Evolutionary conservation across 495 filamentous ascomycete species (phyloP).

Genomic region (Astrothelium subdiscretum): DNA sequence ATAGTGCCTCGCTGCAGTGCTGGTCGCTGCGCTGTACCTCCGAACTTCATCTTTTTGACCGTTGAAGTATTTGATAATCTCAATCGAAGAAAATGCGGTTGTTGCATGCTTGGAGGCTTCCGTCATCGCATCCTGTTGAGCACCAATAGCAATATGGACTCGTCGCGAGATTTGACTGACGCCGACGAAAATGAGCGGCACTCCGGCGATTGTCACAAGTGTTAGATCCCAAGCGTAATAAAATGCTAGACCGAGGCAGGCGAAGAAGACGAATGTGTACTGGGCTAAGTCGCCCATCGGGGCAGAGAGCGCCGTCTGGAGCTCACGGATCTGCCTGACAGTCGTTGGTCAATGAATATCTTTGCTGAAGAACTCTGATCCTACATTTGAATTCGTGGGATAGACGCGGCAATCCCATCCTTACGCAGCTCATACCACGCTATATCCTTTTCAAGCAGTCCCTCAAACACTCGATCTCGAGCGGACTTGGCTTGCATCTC

Average conservation of each 20-base stretch:
- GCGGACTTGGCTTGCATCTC: constrained; percentile 64
- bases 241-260: constrained; percentile 58
- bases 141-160: constrained; percentile 54
- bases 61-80: constrained; percentile 82
- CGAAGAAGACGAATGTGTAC: constrained; percentile 46
- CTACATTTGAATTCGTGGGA: constrained; percentile 65
- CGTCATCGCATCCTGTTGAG: constrained; percentile 56
- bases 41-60: constrained; percentile 56
- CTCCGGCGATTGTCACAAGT: constrained; percentile 62
- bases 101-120: constrained; percentile 61
- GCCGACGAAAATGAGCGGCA: constrained; percentile 54
- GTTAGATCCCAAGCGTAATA: constrained; percentile 77
- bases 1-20: constrained; percentile 51
- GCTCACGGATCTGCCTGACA: constrained; percentile 63
- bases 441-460: constrained; percentile 59
- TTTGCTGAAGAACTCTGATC: constrained; percentile 13
- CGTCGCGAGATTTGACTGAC: constrained; percentile 46
- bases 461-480: constrained; percentile 51
- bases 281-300: constrained; percentile 60
- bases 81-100: constrained; percentile 60
- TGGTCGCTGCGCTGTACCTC: constrained; percentile 50
- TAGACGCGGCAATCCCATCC: constrained; percentile 60
- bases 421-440: constrained; percentile 70
- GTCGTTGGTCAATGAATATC: neutral
- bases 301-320: constrained; percentile 69